phyloP scores from a whole-genome alignment of 768 basidiomycete species.

The Auricularia auricula-judae region DNA sequence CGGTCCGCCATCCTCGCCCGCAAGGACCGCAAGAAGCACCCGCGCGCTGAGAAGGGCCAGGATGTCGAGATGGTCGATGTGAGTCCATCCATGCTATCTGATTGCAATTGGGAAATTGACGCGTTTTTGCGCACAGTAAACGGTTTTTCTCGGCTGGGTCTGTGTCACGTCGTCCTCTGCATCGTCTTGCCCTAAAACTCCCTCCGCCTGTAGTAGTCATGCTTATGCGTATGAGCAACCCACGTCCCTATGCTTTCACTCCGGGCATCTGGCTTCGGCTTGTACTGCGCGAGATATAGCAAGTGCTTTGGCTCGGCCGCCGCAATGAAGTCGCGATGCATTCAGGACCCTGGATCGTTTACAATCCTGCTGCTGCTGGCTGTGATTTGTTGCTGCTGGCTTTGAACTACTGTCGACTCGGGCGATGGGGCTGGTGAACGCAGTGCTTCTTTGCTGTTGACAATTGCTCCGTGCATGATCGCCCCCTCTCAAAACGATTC shows the following conservation, averaged over 20 bases:
- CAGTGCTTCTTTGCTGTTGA: too few relatives aligned
- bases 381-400: too few relatives aligned
- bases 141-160: not conserved
- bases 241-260: not conserved
- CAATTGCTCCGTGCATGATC: too few relatives aligned
- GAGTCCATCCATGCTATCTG: conserved; percentile 21
- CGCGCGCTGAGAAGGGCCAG: conserved; percentile 40
- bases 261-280: too few relatives aligned
- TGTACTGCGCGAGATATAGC: too few relatives aligned
- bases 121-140: not conserved
- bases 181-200: not conserved
- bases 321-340: too few relatives aligned
- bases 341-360: too few relatives aligned
- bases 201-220: not conserved
- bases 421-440: too few relatives aligned
- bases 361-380: too few relatives aligned
- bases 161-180: not conserved
- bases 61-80: conserved; percentile 64
- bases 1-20: conserved; percentile 82
- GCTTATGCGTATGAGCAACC: not conserved
- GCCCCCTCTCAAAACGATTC: too few relatives aligned
- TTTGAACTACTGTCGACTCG: too few relatives aligned
- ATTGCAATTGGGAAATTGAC: not conserved
- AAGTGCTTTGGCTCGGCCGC: too few relatives aligned
- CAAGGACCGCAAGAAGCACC: conserved; percentile 67